phyloP scores from a whole-genome alignment of 1,139 yeast genomes.

The Protomyces lactucae-debilis region DNA sequence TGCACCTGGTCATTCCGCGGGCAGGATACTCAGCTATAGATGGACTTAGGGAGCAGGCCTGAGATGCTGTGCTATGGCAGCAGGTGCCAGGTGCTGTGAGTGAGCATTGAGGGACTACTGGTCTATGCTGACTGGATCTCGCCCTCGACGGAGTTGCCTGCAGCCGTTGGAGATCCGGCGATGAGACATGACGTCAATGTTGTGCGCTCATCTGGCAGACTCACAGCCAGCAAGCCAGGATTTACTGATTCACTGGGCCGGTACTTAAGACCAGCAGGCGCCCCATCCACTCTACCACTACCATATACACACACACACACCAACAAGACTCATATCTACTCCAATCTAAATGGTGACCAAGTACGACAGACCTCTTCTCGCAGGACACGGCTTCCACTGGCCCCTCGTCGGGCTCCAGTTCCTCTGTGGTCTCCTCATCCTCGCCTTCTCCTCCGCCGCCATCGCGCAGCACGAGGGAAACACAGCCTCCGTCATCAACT shows the following conservation, averaged over 20 bases:
- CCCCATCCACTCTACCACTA: neutral
- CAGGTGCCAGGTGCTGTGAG: no score
- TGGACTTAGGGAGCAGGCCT: no score
- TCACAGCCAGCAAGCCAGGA: no score
- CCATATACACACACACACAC: neutral
- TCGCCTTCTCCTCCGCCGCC: conserved; percentile 81
- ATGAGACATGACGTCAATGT: no score
- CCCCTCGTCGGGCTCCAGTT: conserved; percentile 69
- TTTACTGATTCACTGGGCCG: neutral
- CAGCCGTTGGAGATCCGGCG: no score
- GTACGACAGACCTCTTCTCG: conserved; percentile 26
- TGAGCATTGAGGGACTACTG: no score
- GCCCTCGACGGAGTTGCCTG: no score
- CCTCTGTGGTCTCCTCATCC: conserved; percentile 64
- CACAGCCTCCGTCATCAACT: conserved; percentile 78
- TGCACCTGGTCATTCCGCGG: no score
- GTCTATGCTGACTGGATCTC: no score
- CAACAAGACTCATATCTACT: neutral
- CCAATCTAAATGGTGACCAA: conserved; percentile 19
- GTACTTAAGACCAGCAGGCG: neutral
- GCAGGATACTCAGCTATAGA: no score
- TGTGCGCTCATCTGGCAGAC: no score
- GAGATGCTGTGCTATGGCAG: no score
- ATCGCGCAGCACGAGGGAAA: conserved; percentile 55
- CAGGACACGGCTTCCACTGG: conserved; percentile 28